These are phyloP conservation scores for Ensete glaucum DNA, from an alignment of 176 grass and related monocot species.

Conservation along the genomic window DNA sequence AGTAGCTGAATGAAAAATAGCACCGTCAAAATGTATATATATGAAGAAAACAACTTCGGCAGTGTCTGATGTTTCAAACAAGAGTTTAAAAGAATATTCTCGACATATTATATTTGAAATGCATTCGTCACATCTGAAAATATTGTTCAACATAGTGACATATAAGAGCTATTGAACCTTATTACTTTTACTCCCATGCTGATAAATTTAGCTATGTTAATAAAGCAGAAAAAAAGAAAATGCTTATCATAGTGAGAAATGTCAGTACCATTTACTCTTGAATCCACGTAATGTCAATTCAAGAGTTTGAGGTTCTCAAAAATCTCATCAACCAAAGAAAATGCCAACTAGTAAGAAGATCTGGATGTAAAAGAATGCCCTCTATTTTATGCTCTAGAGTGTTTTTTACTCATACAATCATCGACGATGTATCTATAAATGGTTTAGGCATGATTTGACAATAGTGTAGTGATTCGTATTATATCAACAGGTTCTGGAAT, in stretches of 20 bases:
- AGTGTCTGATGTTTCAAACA: background rate
- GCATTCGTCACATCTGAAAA: background rate
- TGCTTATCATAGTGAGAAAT: background rate
- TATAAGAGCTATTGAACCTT: background rate
- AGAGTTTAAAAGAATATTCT: background rate
- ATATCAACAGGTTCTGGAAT: background rate
- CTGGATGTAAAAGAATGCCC: background rate
- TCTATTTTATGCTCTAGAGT: background rate
- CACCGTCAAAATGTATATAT: background rate
- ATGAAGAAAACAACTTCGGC: no score
- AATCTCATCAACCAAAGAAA: background rate
- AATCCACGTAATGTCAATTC: no score
- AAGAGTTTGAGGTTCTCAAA: background rate
- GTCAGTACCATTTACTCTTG: background rate
- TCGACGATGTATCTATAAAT: no score
- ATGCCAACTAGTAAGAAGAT: background rate
- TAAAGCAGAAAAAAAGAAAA: background rate
- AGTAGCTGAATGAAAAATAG: slow-evolving; percentile 1
- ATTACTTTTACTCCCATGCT: background rate
- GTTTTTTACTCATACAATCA: no score
- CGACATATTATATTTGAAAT: background rate
- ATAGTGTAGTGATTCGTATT: background rate
- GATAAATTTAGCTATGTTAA: background rate
- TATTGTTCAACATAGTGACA: background rate
- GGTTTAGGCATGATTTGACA: background rate